Conservation (phyloP, 1,284 basidiomycete genomes). For the Pyrrhoderma noxium region DNA sequence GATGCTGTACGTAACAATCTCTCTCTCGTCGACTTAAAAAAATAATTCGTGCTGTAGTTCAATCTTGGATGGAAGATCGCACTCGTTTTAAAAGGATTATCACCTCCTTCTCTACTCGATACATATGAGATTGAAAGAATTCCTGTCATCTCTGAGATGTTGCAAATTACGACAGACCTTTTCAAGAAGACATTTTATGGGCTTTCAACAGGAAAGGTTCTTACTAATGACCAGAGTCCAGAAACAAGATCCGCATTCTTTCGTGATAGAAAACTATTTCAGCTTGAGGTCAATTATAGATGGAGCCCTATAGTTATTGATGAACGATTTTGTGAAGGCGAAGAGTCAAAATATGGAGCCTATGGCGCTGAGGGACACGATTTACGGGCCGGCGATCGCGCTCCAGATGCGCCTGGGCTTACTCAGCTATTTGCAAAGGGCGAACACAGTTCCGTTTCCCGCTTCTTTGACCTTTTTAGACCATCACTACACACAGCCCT, state of each 20-base stretch:
- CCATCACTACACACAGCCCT: slow-evolving; percentile 18
- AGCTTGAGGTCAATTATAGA: slow-evolving; percentile 21
- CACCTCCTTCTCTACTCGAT: slow-evolving; percentile 28
- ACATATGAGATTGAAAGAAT: slow-evolving; percentile 32
- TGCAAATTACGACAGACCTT: slow-evolving; percentile 13
- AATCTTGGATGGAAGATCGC: slow-evolving; percentile 39
- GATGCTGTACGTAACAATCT: slow-evolving; percentile 30
- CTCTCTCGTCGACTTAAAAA: neutral
- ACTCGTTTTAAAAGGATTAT: slow-evolving; percentile 29
- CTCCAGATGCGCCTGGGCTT: slow-evolving; percentile 19
- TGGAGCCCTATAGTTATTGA: slow-evolving; percentile 21
- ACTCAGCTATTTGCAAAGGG: neutral
- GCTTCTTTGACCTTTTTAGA: slow-evolving; percentile 19
- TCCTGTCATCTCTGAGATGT: slow-evolving; percentile 35
- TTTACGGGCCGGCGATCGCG: slow-evolving; percentile 18
- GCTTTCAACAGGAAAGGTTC: neutral
- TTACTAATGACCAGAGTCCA: neutral
- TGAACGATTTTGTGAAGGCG: slow-evolving; percentile 1
- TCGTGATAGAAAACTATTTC: slow-evolving; percentile 11
- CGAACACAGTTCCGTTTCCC: neutral
- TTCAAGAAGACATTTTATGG: neutral
- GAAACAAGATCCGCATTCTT: neutral
- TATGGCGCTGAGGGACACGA: slow-evolving; percentile 8
- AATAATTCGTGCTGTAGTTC: slow-evolving; percentile 23
- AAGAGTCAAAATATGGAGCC: neutral